Evolutionary conservation across 225 moss, liverwort and hornwort species (phyloP), one percentile per base, ranked within the genome.

Genomic region (Straminergon stramineum): DNA sequence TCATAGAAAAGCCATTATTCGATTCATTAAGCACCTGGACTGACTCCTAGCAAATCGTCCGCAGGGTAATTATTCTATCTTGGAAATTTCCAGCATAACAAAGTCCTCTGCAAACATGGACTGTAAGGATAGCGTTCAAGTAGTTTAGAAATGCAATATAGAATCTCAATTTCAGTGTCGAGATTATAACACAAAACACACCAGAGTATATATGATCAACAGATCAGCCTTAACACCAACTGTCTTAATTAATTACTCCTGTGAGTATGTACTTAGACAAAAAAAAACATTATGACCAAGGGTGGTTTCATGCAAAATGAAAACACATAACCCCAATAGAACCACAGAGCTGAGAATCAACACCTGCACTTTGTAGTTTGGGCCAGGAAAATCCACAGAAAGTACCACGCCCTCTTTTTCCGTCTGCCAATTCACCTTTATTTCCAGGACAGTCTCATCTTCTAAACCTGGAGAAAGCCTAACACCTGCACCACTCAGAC

Each of bases 291-390:
- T n/a, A 17, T 23, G 32, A 37, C 43, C n/a, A 82, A 82, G 20
- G 8, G 11, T 23, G 31, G 17, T 21, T 45, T 88, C 61, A 15
- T 60, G 48, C 6, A 57, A 57, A 64, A 57, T 68, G 57, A 32
- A 41, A 53, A 74, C 30, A 37, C 45, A 78, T 18, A 79, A 79
- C 24, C 23, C 58, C 17, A 81, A 86, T 30, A 39, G 55, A 73
- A 53, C 63, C 28, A 81, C n/a, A 63, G 11, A 19, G 74, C n/a
- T 71, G 55, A 60, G 62, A 74, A 75, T 75, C 74, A 83, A 87
- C 31, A 98, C 98, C 97, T 96, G 93, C 35, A 95, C 97, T 93
- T 98, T 89, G 65, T 96, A 97, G 86, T 98, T 95, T 35, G 98
- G 98, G 35, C 98, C 98, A 35, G 95, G 93, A 45, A 89, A 90